Percentiles rank a stretch among this genome's conserved stretches.
phyloP scores from a whole-genome alignment of 2,329 filamentous ascomycete species.

The Fusarium sp. region DNA sequence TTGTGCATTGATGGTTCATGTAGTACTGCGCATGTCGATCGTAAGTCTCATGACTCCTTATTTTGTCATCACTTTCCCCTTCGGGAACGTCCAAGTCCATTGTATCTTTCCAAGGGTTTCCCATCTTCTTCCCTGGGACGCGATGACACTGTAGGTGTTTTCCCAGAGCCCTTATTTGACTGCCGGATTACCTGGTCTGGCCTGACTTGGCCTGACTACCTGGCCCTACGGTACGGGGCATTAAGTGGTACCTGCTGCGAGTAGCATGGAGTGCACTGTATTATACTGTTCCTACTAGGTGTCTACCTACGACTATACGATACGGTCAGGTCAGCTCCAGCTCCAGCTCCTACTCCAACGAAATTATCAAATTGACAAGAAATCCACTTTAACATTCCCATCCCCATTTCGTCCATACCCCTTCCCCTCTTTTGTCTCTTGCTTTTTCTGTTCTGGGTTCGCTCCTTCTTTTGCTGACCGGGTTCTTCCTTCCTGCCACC shows the following conservation, averaged over 20 bases:
- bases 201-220: not conserved
- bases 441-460: constrained; percentile 34
- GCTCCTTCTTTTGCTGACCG: constrained; percentile 31
- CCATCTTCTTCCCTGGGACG: constrained; percentile 16
- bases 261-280: constrained; percentile 25
- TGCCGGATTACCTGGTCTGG: constrained; percentile 25
- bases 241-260: constrained; percentile 27
- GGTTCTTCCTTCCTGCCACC: constrained; percentile 37
- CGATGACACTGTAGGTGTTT: constrained; percentile 13
- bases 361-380: constrained; percentile 44
- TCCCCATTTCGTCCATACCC: constrained; percentile 34
- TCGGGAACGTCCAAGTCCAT: constrained; percentile 11
- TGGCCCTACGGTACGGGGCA: constrained; percentile 16
- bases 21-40: constrained; percentile 34
- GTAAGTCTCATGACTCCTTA: constrained; percentile 42
- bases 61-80: constrained; percentile 46
- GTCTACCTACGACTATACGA: too few relatives aligned
- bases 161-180: constrained; percentile 6
- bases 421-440: constrained; percentile 31
- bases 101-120: constrained; percentile 37
- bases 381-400: constrained; percentile 44
- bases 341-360: constrained; percentile 19
- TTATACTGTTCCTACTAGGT: constrained; percentile 16
- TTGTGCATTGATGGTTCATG: constrained; percentile 2
- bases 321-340: not conserved